These are phyloP conservation scores for Monosporascus cannonballus DNA, from an alignment of 2,329 filamentous ascomycete genomes.

Conservation along the genomic window DNA sequence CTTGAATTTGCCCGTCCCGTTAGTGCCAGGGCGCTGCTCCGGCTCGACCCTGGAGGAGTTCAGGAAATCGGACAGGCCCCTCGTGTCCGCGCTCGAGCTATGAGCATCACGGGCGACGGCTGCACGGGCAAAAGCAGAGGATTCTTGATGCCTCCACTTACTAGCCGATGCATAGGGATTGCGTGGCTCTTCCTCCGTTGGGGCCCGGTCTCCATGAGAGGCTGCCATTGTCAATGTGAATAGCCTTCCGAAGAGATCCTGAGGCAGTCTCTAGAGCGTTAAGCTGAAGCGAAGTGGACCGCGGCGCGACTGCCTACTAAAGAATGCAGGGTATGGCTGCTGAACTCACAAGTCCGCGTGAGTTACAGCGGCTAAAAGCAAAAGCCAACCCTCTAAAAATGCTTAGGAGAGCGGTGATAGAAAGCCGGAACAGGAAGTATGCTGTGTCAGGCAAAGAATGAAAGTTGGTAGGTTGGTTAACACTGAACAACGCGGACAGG, in stretches of 20 bases:
- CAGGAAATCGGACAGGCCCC: constrained; percentile 50
- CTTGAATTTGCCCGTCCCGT: constrained; percentile 32
- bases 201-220: constrained; percentile 14
- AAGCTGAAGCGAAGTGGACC: neutral
- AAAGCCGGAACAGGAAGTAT: neutral
- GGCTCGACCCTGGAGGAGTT: constrained; percentile 48
- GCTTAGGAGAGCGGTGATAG: too few relatives aligned
- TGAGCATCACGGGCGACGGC: constrained; percentile 35
- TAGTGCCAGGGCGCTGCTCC: constrained; percentile 20
- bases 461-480: too few relatives aligned
- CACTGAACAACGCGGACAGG: neutral
- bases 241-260: neutral
- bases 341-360: too few relatives aligned
- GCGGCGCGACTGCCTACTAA: neutral
- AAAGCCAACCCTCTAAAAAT: neutral
- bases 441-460: neutral
- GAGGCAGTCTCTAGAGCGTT: neutral
- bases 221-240: constrained; percentile 15
- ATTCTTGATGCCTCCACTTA: constrained; percentile 60
- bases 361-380: too few relatives aligned
- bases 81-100: constrained; percentile 33
- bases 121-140: constrained; percentile 47
- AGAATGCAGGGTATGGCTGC: too few relatives aligned
- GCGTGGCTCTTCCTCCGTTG: constrained; percentile 26
- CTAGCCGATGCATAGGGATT: constrained; percentile 53